These are phyloP conservation scores for Senna tora DNA, from an alignment of 306 rosid genomes.

Conservation along the genomic window DNA sequence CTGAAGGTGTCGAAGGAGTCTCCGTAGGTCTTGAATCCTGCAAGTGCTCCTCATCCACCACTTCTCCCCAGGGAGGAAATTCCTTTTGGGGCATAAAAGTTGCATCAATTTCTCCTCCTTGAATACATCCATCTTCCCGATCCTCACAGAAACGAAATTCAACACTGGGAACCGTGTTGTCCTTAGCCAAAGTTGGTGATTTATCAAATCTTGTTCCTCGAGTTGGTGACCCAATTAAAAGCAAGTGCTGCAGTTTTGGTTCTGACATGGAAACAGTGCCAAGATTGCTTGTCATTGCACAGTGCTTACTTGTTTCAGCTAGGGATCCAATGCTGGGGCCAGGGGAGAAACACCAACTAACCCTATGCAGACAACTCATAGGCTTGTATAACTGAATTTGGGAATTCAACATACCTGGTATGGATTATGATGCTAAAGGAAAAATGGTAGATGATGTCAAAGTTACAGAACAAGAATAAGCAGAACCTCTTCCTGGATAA, in stretches of 20 bases:
- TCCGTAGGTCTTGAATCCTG: constrained; percentile 28
- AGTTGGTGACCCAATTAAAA: constrained; percentile 39
- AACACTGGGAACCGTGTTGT: constrained; percentile 31
- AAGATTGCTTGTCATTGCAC: constrained; percentile 12
- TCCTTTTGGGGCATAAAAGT: constrained; percentile 39
- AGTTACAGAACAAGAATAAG: background rate
- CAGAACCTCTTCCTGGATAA: background rate
- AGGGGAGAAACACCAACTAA: constrained; percentile 20
- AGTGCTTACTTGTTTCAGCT: constrained; percentile 20
- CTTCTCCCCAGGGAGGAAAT: constrained; percentile 59
- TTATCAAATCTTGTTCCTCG: constrained; percentile 23
- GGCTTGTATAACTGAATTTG: constrained; percentile 41
- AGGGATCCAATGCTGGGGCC: constrained; percentile 22
- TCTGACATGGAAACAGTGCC: constrained; percentile 43
- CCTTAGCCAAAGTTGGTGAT: constrained; percentile 33
- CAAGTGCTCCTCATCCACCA: constrained; percentile 27
- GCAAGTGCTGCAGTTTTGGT: constrained; percentile 35
- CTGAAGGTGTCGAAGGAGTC: constrained; percentile 33
- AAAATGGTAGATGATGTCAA: background rate
- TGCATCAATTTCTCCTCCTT: constrained; percentile 37
- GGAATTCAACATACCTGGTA: constrained; percentile 47
- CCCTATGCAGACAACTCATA: constrained; percentile 32
- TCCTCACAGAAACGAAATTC: constrained; percentile 36
- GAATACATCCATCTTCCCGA: constrained; percentile 36
- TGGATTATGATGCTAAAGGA: background rate